A percentile compares a stretch with the other conserved stretches of the same genome.
phyloP scores from a whole-genome alignment of 305 asterid species.

The Fraxinus baroniana region DNA sequence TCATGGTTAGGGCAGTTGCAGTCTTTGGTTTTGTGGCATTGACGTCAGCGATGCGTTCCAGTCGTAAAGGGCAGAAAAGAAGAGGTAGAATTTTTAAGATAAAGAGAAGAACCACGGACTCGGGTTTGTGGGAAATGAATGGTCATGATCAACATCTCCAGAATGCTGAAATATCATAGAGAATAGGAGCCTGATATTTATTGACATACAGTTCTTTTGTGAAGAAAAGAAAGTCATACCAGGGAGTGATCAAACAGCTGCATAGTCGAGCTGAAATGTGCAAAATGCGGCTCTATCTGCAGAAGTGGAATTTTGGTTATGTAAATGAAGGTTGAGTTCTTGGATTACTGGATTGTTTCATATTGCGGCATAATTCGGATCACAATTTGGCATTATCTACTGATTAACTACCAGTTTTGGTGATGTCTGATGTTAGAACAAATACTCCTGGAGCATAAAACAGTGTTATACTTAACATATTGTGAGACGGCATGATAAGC shows the following conservation, averaged over 20 bases:
- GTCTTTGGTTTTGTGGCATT: slow-evolving; percentile 46
- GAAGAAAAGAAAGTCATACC: neutral
- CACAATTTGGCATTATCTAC: neutral
- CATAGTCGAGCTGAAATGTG: neutral
- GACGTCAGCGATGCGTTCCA: slow-evolving; percentile 51
- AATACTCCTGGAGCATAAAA: neutral
- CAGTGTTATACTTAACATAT: neutral
- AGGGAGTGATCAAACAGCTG: neutral
- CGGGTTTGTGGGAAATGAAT: slow-evolving; percentile 47
- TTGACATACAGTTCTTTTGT: slow-evolving; percentile 5
- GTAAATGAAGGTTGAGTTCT: neutral
- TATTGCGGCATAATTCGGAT: neutral
- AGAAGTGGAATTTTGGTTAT: neutral
- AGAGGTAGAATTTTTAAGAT: slow-evolving; percentile 46
- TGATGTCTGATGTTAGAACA: slow-evolving; percentile 7
- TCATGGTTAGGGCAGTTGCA: slow-evolving; percentile 61
- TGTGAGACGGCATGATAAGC: neutral
- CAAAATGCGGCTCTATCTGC: neutral
- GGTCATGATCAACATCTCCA: slow-evolving; percentile 36
- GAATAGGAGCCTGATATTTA: slow-evolving; percentile 7
- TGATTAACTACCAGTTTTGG: slow-evolving; percentile 4
- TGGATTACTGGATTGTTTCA: neutral
- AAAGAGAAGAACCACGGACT: slow-evolving; percentile 42
- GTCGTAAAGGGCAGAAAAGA: slow-evolving; percentile 53
- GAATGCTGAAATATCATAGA: slow-evolving; percentile 34